These are phyloP conservation scores for Pleurotus pulmonarius DNA, from an alignment of 768 basidiomycete species.

Conservation along the genomic window DNA sequence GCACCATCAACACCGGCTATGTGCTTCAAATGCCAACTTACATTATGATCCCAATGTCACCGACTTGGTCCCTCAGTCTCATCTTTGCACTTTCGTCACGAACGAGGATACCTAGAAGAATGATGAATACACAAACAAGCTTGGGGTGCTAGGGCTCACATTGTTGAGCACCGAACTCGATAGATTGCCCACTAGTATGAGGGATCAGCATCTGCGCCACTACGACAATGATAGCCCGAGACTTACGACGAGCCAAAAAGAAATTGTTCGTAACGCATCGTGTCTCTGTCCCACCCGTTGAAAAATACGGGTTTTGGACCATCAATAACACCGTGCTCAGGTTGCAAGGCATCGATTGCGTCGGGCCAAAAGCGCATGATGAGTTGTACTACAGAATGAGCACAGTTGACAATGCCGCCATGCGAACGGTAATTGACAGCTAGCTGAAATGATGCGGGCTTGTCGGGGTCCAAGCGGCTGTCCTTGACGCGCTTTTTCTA, in stretches of 20 bases:
- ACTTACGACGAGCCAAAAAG: conserved; percentile 50
- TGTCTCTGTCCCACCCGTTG: conserved; percentile 38
- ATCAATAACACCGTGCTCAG: conserved; percentile 51
- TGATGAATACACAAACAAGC: conserved; percentile 7
- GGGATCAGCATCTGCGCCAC: too few species aligned
- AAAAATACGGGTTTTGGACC: conserved; percentile 60
- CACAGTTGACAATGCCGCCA: conserved; percentile 71
- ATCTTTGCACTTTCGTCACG: conserved; percentile 53
- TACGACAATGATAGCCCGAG: background rate
- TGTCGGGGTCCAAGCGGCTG: background rate
- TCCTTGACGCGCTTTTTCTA: conserved; percentile 1
- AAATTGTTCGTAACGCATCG: conserved; percentile 52
- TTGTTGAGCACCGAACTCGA: conserved; percentile 64
- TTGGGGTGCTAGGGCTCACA: conserved; percentile 30
- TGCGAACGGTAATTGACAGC: conserved; percentile 68
- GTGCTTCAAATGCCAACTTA: conserved; percentile 22
- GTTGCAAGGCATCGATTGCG: conserved; percentile 55
- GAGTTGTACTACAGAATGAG: conserved; percentile 59
- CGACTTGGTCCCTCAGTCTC: conserved; percentile 45
- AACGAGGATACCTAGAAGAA: conserved; percentile 58
- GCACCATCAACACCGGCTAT: background rate
- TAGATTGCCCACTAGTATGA: conserved; percentile 33
- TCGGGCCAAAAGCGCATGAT: conserved; percentile 60
- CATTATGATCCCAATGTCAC: conserved; percentile 59
- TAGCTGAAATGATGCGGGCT: conserved; percentile 48